Conservation (phyloP, 129 eudicot genomes). For the Chrysanthemum seticuspe region DNA sequence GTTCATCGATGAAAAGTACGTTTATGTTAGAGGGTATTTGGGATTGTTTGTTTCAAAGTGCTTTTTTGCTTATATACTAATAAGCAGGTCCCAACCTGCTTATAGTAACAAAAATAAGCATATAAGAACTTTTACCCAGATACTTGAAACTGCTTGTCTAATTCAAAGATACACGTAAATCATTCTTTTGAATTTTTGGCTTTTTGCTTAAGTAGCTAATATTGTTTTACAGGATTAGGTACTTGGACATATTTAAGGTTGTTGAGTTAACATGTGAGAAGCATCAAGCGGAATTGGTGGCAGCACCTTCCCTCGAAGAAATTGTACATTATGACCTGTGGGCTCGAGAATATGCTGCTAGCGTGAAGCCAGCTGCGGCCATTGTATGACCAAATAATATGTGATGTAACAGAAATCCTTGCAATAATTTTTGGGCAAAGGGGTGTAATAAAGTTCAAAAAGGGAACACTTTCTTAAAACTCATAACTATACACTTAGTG, state of each 20-base stretch:
- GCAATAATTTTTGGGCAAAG: not conserved
- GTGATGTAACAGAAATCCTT: not conserved
- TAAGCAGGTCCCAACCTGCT: too few species aligned
- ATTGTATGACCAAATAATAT: slow-evolving; percentile 14
- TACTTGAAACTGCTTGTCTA: not conserved
- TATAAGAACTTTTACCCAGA: too few species aligned
- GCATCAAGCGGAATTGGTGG: slow-evolving; percentile 69
- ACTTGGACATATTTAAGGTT: slow-evolving; percentile 89
- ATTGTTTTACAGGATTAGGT: slow-evolving; percentile 64
- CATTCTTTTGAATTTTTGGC: too few species aligned
- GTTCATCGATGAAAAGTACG: slow-evolving; percentile 89
- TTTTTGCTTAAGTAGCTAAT: too few species aligned
- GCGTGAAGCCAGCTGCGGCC: slow-evolving; percentile 37
- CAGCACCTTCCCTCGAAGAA: slow-evolving; percentile 70
- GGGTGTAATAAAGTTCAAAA: slow-evolving; percentile 15
- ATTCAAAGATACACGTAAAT: too few species aligned
- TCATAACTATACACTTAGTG: not conserved
- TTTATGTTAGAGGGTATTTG: slow-evolving; percentile 4
- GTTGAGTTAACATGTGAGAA: slow-evolving; percentile 91
- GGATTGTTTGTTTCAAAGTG: not conserved
- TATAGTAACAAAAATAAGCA: too few species aligned
- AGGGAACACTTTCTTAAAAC: not conserved
- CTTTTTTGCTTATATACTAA: too few species aligned
- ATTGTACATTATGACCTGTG: slow-evolving; percentile 83
- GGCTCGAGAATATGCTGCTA: slow-evolving; percentile 81